These are phyloP conservation scores for Withania somnifera DNA, from an alignment of 305 asterid species.

Conservation along the genomic window DNA sequence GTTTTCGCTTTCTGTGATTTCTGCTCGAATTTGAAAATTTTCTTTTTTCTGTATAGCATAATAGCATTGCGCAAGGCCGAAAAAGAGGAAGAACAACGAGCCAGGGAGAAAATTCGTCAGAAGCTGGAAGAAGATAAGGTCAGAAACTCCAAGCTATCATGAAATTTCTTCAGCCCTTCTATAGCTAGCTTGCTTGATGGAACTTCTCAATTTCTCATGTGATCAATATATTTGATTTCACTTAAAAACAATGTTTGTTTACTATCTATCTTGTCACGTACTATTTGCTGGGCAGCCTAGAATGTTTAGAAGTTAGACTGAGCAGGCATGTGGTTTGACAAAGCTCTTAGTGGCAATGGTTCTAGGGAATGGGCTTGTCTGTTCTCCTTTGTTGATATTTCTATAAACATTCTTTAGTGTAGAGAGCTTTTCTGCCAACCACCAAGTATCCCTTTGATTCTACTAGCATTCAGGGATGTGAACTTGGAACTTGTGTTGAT, in stretches of 20 bases:
- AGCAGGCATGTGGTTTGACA: background rate
- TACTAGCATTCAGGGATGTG: too few species aligned
- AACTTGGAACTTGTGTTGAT: too few species aligned
- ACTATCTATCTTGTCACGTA: background rate
- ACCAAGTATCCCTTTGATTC: background rate
- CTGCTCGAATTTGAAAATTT: background rate
- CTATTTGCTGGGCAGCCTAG: background rate
- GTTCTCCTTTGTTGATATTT: background rate
- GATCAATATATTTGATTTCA: background rate
- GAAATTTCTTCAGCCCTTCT: background rate
- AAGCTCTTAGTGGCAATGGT: background rate
- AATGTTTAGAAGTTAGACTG: background rate
- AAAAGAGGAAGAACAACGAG: conserved; percentile 90
- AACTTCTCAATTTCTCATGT: background rate
- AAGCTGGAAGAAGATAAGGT: conserved; percentile 99
- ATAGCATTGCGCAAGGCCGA: conserved; percentile 39
- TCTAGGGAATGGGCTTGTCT: background rate
- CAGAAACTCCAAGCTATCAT: conserved; percentile 1
- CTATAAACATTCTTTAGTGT: background rate
- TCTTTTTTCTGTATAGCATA: conserved; percentile 10
- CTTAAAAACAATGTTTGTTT: background rate
- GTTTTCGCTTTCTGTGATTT: background rate
- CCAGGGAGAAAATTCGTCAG: conserved; percentile 88
- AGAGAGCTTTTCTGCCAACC: background rate
- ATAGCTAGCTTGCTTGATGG: background rate